These are phyloP conservation scores for Sphaceloma murrayae DNA, from an alignment of 2,329 filamentous ascomycete genomes.

Conservation along the genomic window DNA sequence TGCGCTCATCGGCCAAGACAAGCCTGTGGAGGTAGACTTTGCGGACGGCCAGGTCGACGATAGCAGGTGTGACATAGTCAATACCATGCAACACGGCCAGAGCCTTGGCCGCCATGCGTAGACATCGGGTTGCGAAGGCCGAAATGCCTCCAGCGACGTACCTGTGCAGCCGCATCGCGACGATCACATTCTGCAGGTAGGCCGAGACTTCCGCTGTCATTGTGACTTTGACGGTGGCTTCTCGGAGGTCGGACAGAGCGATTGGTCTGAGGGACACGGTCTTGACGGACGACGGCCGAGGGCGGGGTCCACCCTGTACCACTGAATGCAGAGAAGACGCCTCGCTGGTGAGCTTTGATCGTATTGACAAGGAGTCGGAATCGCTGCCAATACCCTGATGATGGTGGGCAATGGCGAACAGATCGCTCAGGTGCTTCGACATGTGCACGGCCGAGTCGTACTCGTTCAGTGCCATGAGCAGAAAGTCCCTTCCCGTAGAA, in stretches of 20 bases:
- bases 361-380: not conserved
- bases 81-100: constrained; percentile 75
- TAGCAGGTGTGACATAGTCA: constrained; percentile 70
- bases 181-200: constrained; percentile 79
- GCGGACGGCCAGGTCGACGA: constrained; percentile 69
- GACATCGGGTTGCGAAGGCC: constrained; percentile 67
- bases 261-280: not conserved
- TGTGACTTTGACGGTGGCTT: constrained; percentile 49
- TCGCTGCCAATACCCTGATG: constrained; percentile 54
- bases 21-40: constrained; percentile 88
- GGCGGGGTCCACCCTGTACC: not conserved
- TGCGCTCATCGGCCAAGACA: constrained; percentile 54
- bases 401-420: constrained; percentile 80
- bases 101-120: constrained; percentile 46
- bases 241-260: constrained; percentile 50
- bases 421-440: constrained; percentile 54
- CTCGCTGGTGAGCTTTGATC: not conserved
- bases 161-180: constrained; percentile 80
- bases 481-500: constrained; percentile 63
- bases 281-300: not conserved
- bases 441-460: constrained; percentile 30
- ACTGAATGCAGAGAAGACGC: constrained; percentile 1
- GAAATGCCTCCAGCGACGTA: constrained; percentile 72
- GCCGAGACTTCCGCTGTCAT: constrained; percentile 68
- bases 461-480: constrained; percentile 66